phyloP scores from a whole-genome alignment of 495 filamentous ascomycete species.

The Aspergillus bridgeri region DNA sequence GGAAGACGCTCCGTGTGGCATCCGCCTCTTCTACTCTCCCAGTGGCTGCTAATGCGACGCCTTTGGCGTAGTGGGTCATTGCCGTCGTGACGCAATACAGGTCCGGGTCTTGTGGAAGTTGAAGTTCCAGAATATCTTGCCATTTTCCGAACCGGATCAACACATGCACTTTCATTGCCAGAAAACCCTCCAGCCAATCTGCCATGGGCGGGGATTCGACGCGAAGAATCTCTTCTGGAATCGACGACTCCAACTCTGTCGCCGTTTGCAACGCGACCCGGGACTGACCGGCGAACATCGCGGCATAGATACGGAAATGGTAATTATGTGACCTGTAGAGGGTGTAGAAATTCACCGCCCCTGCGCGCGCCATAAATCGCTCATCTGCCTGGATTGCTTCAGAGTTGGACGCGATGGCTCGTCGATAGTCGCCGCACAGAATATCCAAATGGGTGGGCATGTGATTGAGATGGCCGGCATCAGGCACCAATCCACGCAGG shows the following conservation, averaged over 20 bases:
- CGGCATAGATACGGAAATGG: conserved; percentile 67
- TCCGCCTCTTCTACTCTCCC: conserved; percentile 46
- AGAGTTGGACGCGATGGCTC: conserved; percentile 57
- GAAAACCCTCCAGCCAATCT: conserved; percentile 67
- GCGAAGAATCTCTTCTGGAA: conserved; percentile 59
- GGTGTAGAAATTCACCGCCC: conserved; percentile 61
- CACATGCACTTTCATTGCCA: conserved; percentile 59
- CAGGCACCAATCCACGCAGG: conserved; percentile 59
- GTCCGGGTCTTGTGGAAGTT: conserved; percentile 44
- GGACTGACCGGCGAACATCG: conserved; percentile 64
- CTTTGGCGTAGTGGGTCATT: conserved; percentile 62
- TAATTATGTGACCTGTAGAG: conserved; percentile 64
- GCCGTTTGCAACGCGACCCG: conserved; percentile 54
- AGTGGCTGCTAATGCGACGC: conserved; percentile 57
- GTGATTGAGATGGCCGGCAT: conserved; percentile 67
- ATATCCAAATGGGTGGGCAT: conserved; percentile 71
- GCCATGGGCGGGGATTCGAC: conserved; percentile 65
- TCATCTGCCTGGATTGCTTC: conserved; percentile 62
- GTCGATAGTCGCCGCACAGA: conserved; percentile 62
- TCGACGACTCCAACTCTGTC: conserved; percentile 44
- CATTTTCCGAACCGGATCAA: conserved; percentile 64
- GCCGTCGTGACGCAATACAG: conserved; percentile 63
- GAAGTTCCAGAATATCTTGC: conserved; percentile 52
- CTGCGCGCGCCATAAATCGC: conserved; percentile 50
- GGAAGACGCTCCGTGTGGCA: conserved; percentile 42